A percentile compares a stretch with the other conserved stretches of the same genome.
phyloP scores from a whole-genome alignment of 73 alveolate genomes.

The Stentor coeruleus region DNA sequence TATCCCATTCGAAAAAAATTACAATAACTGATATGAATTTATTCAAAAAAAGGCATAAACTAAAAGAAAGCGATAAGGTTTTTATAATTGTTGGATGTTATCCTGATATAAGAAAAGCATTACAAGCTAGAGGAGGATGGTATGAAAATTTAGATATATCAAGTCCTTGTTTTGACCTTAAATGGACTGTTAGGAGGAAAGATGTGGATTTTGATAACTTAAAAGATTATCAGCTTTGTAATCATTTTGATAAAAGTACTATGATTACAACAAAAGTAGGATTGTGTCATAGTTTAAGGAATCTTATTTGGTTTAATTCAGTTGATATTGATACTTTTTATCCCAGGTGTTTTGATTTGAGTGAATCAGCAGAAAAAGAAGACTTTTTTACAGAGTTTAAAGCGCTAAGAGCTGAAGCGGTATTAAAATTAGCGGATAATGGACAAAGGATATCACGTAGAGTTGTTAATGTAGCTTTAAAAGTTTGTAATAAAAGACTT shows the following conservation, averaged over 20 bases:
- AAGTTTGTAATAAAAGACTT: conserved; percentile 39
- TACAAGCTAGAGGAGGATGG: conserved; percentile 44
- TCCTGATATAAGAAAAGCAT: conserved; percentile 46
- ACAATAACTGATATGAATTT: conserved; percentile 50
- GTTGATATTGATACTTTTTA: conserved; percentile 89
- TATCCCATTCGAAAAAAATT: conserved; percentile 25
- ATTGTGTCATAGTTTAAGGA: conserved; percentile 75
- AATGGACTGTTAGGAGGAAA: conserved; percentile 40
- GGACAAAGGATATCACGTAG: conserved; percentile 33
- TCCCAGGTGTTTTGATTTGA: conserved; percentile 88
- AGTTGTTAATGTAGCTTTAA: conserved; percentile 43
- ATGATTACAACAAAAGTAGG: conserved; percentile 89
- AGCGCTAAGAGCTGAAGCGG: conserved; percentile 50
- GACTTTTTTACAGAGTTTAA: conserved; percentile 81
- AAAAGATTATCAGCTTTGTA: conserved; percentile 27
- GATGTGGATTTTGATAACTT: conserved; percentile 37
- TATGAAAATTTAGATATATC: conserved; percentile 28
- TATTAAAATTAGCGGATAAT: conserved; percentile 37
- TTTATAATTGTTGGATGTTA: conserved; percentile 43
- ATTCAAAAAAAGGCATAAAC: conserved; percentile 62
- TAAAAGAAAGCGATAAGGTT: conserved; percentile 50
- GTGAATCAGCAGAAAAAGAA: conserved; percentile 77
- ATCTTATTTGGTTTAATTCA: conserved; percentile 73
- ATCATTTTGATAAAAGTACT: conserved; percentile 76
- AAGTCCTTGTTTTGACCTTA: conserved; percentile 39